Evolutionary conservation across 192 early-diverging fungal species (phyloP), one percentile per base, ranked within the genome.

Genomic region (Entomortierella chlamydospora): DNA sequence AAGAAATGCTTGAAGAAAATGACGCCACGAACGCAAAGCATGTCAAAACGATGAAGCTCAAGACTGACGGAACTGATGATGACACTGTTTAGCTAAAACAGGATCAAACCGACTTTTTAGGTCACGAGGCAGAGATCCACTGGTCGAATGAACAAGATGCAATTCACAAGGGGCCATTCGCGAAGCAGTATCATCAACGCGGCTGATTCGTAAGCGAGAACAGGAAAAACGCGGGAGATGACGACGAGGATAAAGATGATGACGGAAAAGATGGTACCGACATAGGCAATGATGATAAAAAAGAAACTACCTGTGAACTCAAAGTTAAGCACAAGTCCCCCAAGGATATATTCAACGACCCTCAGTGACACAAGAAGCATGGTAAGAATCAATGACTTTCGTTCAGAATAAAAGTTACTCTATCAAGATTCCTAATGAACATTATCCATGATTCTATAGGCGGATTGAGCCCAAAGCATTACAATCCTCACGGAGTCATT

Each of bases 51-150:
- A 37, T 39, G 17, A 57, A 34, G 12, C 33, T 30, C 28, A 49
- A 20, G 37, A 29, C 25, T 15, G 26, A 57, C 2, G 37, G 28
- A 6, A 2, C 0, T 53, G 52, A 37, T 49, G 20, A 43, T 25
- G 25, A 60, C 3, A 34, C 17, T 52, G 10, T 25, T 6, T 42
- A 29, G 37, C 51, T 61, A 4, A 60, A 52, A 42, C 20, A 51
- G 30, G 76, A 79, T 54, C 57, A 79, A 33, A 66, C 68, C 23
- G 76, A 70, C 22, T 20, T 79, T 9, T 29, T 79, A 54, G 57
- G 62, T 4, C 49, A 70, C 41, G 74, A 79, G 34, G 66, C 74
- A 1, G 59, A 79, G 22, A 4, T 77, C 0, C 65, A 77, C 15
- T 77, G 73, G 73, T 31, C 68, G n/a, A 20, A 77, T 9, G 65